Evolutionary conservation across 768 basidiomycete genomes (phyloP).

Genomic region (Pleurotus djamor): DNA sequence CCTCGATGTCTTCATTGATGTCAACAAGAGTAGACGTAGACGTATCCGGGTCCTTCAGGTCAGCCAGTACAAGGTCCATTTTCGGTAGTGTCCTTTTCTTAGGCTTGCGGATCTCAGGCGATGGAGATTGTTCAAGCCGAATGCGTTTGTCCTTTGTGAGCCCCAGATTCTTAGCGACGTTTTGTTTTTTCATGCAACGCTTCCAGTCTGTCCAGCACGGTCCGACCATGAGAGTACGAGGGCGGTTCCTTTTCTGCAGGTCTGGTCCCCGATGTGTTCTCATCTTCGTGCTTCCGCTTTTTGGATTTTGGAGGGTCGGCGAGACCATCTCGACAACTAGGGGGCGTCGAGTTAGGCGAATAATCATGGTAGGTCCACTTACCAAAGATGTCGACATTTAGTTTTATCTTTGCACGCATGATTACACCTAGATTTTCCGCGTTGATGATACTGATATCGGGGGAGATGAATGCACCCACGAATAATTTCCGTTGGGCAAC

Average conservation of each 20-base stretch:
- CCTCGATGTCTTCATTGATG: slow-evolving; percentile 18
- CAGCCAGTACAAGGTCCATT: slow-evolving; percentile 50
- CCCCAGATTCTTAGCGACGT: slow-evolving; percentile 34
- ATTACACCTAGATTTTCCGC: slow-evolving; percentile 54
- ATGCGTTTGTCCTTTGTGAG: slow-evolving; percentile 37
- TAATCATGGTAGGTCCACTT: slow-evolving; percentile 14
- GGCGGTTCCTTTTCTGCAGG: too few species aligned
- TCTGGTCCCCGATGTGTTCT: too few species aligned
- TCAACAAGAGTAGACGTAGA: slow-evolving; percentile 17
- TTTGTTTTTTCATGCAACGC: slow-evolving; percentile 39
- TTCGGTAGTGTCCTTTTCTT: slow-evolving; percentile 23
- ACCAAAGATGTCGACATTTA: slow-evolving; percentile 79
- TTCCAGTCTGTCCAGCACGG: slow-evolving; percentile 37
- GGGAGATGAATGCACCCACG: slow-evolving; percentile 33
- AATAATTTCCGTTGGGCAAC: slow-evolving; percentile 62
- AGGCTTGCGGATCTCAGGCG: slow-evolving; percentile 5
- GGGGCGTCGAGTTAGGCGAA: slow-evolving; percentile 2
- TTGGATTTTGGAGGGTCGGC: slow-evolving; percentile 38
- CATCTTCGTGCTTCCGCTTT: slow-evolving; percentile 6
- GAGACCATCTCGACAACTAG: slow-evolving; percentile 76
- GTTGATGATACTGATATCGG: not conserved
- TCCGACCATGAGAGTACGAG: slow-evolving; percentile 24
- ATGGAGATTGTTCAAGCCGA: slow-evolving; percentile 33
- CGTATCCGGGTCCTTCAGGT: slow-evolving; percentile 25
- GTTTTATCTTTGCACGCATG: slow-evolving; percentile 79